A percentile compares a stretch with the other conserved stretches of the same genome.
These are phyloP conservation scores for Oryza glaberrima DNA, from an alignment of 176 grass and related monocot species.

Conservation along the genomic window DNA sequence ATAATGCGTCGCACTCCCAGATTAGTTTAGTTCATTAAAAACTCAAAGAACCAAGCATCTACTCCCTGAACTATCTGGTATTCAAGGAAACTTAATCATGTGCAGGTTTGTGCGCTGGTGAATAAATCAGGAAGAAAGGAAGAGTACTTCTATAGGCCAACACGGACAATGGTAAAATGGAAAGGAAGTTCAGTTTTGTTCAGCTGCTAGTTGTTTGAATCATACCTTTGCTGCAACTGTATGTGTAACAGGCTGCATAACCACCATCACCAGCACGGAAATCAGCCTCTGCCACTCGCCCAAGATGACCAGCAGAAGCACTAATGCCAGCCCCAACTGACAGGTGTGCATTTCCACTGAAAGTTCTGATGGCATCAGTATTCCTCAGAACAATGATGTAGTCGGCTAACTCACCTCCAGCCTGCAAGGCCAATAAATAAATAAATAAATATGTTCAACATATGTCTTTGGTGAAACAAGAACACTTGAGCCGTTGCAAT, in stretches of 20 bases:
- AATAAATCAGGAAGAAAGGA: constrained; percentile 24
- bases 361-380: constrained; percentile 85
- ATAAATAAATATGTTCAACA: neutral
- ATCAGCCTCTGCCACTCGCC: constrained; percentile 85
- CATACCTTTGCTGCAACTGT: constrained; percentile 97
- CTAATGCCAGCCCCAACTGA: constrained; percentile 83
- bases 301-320: constrained; percentile 82
- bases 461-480: constrained; percentile 8
- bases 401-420: constrained; percentile 88
- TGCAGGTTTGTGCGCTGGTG: neutral
- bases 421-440: constrained; percentile 53
- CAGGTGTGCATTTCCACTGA: constrained; percentile 82
- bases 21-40: constrained; percentile 12
- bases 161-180: neutral
- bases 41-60: constrained; percentile 17
- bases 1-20: neutral
- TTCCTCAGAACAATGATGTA: constrained; percentile 91
- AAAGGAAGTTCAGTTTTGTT: neutral
- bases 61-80: neutral
- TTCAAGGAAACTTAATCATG: neutral
- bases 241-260: constrained; percentile 91
- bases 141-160: neutral
- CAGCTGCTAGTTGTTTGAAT: neutral
- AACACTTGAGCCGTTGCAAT: neutral
- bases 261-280: constrained; percentile 86